Percentiles rank a stretch among this genome's conserved stretches.
phyloP scores from a whole-genome alignment of 495 filamentous ascomycete species.

The Massariosphaeria phaeospora region DNA sequence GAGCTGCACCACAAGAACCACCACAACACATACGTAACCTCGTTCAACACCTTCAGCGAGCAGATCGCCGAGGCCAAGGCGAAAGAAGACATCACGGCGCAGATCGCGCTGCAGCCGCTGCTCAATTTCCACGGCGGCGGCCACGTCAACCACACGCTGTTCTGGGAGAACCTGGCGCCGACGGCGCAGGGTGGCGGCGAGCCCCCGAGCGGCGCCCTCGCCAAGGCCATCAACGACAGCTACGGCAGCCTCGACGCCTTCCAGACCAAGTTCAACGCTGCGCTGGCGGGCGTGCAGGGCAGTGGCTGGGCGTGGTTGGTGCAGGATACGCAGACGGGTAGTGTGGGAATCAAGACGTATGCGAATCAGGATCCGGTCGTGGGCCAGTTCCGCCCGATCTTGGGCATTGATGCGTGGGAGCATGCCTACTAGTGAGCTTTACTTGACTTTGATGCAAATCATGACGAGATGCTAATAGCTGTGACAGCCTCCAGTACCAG shows the following conservation, averaged over 20 bases:
- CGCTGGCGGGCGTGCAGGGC: slow-evolving; percentile 84
- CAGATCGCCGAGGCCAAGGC: slow-evolving; percentile 56
- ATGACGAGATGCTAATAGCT: neutral
- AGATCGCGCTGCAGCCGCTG: slow-evolving; percentile 75
- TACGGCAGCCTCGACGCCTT: slow-evolving; percentile 71
- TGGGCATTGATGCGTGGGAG: slow-evolving; percentile 98
- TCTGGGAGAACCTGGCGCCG: slow-evolving; percentile 90
- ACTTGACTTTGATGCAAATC: neutral
- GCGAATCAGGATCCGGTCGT: slow-evolving; percentile 94
- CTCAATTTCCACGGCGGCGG: slow-evolving; percentile 96
- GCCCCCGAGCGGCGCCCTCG: slow-evolving; percentile 60
- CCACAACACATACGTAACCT: slow-evolving; percentile 74
- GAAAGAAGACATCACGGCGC: slow-evolving; percentile 56
- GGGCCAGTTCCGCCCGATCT: slow-evolving; percentile 74
- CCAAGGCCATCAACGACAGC: slow-evolving; percentile 66
- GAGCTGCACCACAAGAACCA: slow-evolving; percentile 81
- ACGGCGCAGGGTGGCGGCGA: slow-evolving; percentile 70
- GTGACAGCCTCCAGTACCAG: slow-evolving; percentile 79
- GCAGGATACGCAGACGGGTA: slow-evolving; percentile 72
- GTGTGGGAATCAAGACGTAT: slow-evolving; percentile 70
- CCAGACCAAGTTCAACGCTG: slow-evolving; percentile 70
- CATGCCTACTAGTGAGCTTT: slow-evolving; percentile 67
- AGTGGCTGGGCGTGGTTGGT: slow-evolving; percentile 95
- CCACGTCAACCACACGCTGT: slow-evolving; percentile 86
- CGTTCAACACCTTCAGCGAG: slow-evolving; percentile 60